Evolutionary conservation across 2,329 filamentous ascomycete species (phyloP).

Genomic region (Aspergillus proliferans): DNA sequence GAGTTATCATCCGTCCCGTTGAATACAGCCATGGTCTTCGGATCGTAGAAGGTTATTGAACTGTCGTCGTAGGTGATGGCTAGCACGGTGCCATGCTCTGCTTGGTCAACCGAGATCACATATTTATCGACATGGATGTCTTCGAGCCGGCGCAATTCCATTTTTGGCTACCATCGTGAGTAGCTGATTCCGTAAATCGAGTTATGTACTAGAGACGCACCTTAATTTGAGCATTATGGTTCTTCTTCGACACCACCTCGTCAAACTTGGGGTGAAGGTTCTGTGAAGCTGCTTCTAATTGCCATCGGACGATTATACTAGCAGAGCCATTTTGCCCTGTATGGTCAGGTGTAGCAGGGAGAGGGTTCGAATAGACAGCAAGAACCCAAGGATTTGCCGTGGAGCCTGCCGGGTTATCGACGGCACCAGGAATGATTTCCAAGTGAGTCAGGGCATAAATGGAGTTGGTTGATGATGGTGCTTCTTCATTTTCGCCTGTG

Average conservation of each 20-base stretch:
- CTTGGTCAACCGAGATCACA: slow-evolving; percentile 60
- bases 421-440: slow-evolving; percentile 62
- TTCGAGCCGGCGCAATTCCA: slow-evolving; percentile 57
- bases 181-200: slow-evolving; percentile 3
- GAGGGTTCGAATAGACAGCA: slow-evolving; percentile 62
- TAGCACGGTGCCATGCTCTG: slow-evolving; percentile 66
- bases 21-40: slow-evolving; percentile 64
- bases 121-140: slow-evolving; percentile 65
- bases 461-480: slow-evolving; percentile 21
- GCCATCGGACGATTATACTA: slow-evolving; percentile 78
- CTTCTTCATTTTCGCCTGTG: slow-evolving; percentile 18
- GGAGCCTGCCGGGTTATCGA: slow-evolving; percentile 53
- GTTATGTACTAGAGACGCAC: slow-evolving; percentile 14
- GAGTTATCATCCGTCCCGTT: slow-evolving; percentile 59
- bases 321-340: slow-evolving; percentile 59
- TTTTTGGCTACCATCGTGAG: slow-evolving; percentile 36
- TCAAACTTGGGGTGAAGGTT: slow-evolving; percentile 70
- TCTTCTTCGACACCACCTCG: slow-evolving; percentile 62
- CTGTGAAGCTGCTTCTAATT: slow-evolving; percentile 61
- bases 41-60: slow-evolving; percentile 71
- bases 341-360: slow-evolving; percentile 44
- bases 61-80: slow-evolving; percentile 74
- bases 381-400: slow-evolving; percentile 59
- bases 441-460: slow-evolving; percentile 64
- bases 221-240: slow-evolving; percentile 44